Percentiles rank a stretch among this genome's conserved stretches.
Evolutionary conservation across 1,284 basidiomycete species (phyloP).

Genomic region (Lentinus polychrous): DNA sequence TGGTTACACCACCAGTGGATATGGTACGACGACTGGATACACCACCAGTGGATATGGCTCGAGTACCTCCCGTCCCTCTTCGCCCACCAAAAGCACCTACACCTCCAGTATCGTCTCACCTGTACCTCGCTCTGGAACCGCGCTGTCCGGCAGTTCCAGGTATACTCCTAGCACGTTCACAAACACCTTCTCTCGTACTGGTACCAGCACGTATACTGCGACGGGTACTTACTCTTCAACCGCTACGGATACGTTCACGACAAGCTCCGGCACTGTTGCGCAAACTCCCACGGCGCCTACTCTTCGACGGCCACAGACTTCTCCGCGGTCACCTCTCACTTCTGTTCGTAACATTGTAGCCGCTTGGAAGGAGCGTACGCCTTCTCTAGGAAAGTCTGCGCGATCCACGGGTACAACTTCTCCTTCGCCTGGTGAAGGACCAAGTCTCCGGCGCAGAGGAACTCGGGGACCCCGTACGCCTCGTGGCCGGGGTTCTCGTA

Average conservation of each 20-base stretch:
- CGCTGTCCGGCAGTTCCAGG: constrained; percentile 28
- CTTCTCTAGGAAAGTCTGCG: constrained; percentile 26
- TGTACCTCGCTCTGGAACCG: constrained; percentile 19
- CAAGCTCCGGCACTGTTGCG: constrained; percentile 25
- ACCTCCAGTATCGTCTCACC: constrained; percentile 28
- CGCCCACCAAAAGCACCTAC: constrained; percentile 37
- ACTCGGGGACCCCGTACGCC: neutral
- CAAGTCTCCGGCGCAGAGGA: constrained; percentile 22
- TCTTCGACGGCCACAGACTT: constrained; percentile 49
- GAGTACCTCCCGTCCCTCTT: constrained; percentile 34
- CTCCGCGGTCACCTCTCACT: constrained; percentile 60
- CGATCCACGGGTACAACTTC: constrained; percentile 29
- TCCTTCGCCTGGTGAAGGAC: constrained; percentile 36
- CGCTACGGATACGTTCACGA: constrained; percentile 10
- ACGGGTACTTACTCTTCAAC: constrained; percentile 18
- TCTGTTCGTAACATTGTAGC: constrained; percentile 75
- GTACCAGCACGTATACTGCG: constrained; percentile 18
- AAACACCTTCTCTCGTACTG: constrained; percentile 14
- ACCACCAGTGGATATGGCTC: constrained; percentile 13
- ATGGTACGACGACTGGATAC: constrained; percentile 25
- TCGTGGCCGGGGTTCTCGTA: neutral
- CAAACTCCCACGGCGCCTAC: constrained; percentile 23
- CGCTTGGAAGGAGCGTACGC: constrained; percentile 70
- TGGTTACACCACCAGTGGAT: constrained; percentile 20
- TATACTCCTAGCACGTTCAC: constrained; percentile 24